Evolutionary conservation across 2,329 filamentous ascomycete species (phyloP).

Genomic region (Colletotrichum noveboracense): DNA sequence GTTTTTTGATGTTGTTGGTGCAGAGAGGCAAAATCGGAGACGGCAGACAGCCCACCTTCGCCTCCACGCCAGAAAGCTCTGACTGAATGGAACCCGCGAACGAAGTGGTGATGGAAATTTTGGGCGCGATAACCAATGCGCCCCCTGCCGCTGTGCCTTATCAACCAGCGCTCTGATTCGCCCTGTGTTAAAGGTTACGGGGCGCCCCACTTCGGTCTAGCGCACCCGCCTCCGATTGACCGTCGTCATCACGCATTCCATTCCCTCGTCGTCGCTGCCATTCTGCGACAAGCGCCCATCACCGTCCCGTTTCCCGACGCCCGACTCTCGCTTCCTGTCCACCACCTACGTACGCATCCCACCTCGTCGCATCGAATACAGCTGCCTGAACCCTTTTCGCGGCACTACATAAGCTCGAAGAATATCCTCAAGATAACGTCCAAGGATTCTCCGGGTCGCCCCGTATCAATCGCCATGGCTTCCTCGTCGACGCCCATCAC

Average conservation of each 20-base stretch:
- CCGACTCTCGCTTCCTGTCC: not conserved
- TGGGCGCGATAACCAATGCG: constrained; percentile 12
- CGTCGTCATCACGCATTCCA: constrained; percentile 21
- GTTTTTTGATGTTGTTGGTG: not conserved
- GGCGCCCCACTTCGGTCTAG: constrained; percentile 13
- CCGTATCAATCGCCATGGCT: constrained; percentile 57
- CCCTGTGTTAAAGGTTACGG: not conserved
- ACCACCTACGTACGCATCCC: constrained; percentile 1
- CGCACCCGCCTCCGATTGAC: constrained; percentile 12
- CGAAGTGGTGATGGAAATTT: constrained; percentile 7
- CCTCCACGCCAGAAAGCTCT: not conserved
- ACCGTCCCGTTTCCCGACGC: not conserved
- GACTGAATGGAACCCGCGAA: not conserved
- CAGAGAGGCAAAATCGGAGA: not conserved
- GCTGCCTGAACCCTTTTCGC: not conserved
- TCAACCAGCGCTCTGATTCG: not conserved
- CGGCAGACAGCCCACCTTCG: not conserved
- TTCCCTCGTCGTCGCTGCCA: not conserved
- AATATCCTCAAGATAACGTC: constrained; percentile 1
- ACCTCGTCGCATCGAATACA: not conserved
- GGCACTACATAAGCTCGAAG: not conserved
- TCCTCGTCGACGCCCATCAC: constrained; percentile 72
- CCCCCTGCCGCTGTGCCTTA: not conserved
- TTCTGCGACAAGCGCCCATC: constrained; percentile 16
- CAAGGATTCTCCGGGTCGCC: not conserved